These are phyloP conservation scores for Metschnikowia aberdeeniae DNA, from an alignment of 805 yeast species.

Conservation along the genomic window DNA sequence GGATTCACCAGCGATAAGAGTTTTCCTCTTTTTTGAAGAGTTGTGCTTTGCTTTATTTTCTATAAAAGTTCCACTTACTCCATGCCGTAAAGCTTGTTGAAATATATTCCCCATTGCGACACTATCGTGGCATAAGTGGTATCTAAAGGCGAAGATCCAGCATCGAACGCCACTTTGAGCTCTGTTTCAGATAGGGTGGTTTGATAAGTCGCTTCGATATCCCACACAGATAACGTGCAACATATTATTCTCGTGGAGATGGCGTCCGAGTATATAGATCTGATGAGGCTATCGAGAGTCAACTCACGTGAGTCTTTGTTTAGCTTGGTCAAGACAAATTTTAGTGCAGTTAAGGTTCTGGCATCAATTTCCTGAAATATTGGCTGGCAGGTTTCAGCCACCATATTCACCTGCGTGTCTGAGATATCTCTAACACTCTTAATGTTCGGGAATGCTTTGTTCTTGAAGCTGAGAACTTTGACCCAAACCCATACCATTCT, in stretches of 20 bases:
- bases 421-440: background rate
- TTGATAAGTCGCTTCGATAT: conserved; percentile 17
- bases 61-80: conserved; percentile 17
- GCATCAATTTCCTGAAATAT: background rate
- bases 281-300: conserved; percentile 14
- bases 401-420: background rate
- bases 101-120: conserved; percentile 25
- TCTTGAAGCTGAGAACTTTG: conserved; percentile 3
- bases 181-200: background rate
- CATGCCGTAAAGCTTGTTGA: conserved; percentile 33
- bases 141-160: conserved; percentile 9
- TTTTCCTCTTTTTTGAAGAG: no score
- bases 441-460: background rate
- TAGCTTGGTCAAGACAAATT: background rate
- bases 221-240: conserved; percentile 36
- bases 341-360: conserved; percentile 3
- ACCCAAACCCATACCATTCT: conserved; percentile 18
- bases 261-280: conserved; percentile 15
- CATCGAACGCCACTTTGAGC: background rate
- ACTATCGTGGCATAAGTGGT: conserved; percentile 14
- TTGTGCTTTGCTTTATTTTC: background rate
- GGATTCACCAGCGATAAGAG: no score
- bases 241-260: conserved; percentile 31
- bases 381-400: conserved; percentile 4
- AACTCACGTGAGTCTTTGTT: background rate